phyloP scores from a whole-genome alignment of 2,329 filamentous ascomycete genomes.

The Xylaria polymorpha region DNA sequence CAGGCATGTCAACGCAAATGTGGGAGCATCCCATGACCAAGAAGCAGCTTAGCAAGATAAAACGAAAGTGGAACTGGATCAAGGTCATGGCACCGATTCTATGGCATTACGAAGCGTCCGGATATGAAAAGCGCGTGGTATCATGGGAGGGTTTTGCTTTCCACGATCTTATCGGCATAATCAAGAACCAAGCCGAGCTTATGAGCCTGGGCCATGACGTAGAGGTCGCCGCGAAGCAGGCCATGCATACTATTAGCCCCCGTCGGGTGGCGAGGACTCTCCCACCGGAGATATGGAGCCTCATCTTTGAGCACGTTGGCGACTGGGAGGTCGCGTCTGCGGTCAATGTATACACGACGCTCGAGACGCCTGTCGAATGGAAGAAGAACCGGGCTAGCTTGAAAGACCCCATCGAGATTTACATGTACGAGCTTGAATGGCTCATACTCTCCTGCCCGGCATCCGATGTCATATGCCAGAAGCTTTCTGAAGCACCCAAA shows the following conservation, averaged over 20 bases:
- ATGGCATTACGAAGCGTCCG: slow-evolving; percentile 76
- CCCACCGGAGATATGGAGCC: slow-evolving; percentile 89
- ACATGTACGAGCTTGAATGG: slow-evolving; percentile 85
- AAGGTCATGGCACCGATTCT: slow-evolving; percentile 82
- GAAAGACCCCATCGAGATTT: slow-evolving; percentile 74
- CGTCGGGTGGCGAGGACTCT: slow-evolving; percentile 61
- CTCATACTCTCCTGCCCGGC: slow-evolving; percentile 77
- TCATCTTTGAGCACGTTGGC: slow-evolving; percentile 83
- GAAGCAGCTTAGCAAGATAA: slow-evolving; percentile 85
- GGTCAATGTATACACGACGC: slow-evolving; percentile 81
- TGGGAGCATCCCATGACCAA: slow-evolving; percentile 92
- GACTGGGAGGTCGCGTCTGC: slow-evolving; percentile 93
- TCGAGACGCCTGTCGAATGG: slow-evolving; percentile 72
- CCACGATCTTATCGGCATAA: slow-evolving; percentile 77
- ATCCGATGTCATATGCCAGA: slow-evolving; percentile 76
- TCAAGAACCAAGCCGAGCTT: slow-evolving; percentile 81
- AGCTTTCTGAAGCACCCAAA: slow-evolving; percentile 77
- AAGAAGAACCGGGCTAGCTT: slow-evolving; percentile 43
- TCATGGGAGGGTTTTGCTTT: slow-evolving; percentile 68
- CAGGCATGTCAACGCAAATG: slow-evolving; percentile 88
- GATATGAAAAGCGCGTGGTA: slow-evolving; percentile 61
- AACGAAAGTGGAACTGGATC: slow-evolving; percentile 88
- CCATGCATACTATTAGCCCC: slow-evolving; percentile 54
- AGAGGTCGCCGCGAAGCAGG: slow-evolving; percentile 62
- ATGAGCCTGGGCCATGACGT: slow-evolving; percentile 79